Evolutionary conservation across 2,329 filamentous ascomycete species (phyloP).

Genomic region (Fusarium mexicanum): DNA sequence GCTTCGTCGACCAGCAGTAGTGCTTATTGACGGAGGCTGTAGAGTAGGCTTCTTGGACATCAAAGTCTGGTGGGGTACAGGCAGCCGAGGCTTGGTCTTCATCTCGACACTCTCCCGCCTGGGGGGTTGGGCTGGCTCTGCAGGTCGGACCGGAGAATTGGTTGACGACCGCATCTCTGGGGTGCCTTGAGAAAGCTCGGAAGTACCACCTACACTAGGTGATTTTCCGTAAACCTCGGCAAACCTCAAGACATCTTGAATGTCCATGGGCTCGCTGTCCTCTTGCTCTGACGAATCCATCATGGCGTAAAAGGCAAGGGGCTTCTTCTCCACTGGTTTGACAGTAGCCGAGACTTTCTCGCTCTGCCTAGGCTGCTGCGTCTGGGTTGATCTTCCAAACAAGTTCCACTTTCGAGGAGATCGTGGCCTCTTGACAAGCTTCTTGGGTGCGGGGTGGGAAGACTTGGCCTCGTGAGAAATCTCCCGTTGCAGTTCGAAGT

Average conservation of each 20-base stretch:
- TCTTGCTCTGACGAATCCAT: constrained; percentile 68
- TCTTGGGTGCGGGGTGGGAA: constrained; percentile 56
- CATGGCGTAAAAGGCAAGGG: constrained; percentile 69
- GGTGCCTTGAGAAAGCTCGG: constrained; percentile 25
- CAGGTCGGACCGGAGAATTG: constrained; percentile 11
- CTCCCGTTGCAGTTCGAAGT: constrained; percentile 53
- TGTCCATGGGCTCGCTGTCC: constrained; percentile 53
- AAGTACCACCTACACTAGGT: constrained; percentile 20
- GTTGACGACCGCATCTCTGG: constrained; percentile 27
- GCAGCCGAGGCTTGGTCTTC: constrained; percentile 8
- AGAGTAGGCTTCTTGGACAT: constrained; percentile 4
- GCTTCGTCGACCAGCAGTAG: constrained; percentile 52
- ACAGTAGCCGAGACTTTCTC: constrained; percentile 59
- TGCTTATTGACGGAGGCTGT: not conserved
- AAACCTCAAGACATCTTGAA: constrained; percentile 60
- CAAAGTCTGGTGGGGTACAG: constrained; percentile 8
- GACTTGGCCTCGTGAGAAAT: constrained; percentile 44
- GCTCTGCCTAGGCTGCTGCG: constrained; percentile 52
- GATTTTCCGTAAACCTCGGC: constrained; percentile 52
- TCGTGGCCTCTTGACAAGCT: constrained; percentile 63
- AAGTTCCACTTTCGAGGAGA: constrained; percentile 72
- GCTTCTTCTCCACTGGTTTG: constrained; percentile 60
- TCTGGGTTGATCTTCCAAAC: constrained; percentile 64
- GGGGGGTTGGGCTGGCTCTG: not conserved
- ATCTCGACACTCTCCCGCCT: not conserved